phyloP scores from a whole-genome alignment of 2,329 filamentous ascomycete species.

The Fusarium fujikuroi region DNA sequence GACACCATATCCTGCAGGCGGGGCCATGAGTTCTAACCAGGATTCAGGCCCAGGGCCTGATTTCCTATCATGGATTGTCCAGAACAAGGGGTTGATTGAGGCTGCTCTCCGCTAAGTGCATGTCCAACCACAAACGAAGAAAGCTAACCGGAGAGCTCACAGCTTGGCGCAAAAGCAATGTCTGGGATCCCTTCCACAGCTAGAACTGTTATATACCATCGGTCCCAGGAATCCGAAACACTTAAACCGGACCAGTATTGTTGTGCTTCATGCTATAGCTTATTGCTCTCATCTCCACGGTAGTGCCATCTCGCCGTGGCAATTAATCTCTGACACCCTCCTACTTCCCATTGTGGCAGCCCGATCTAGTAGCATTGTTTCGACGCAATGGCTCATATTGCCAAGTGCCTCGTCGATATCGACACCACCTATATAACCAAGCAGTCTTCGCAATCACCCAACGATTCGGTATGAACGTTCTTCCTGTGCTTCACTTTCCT shows the following conservation, averaged over 20 bases:
- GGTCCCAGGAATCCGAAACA: slow-evolving; percentile 45
- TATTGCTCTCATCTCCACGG: slow-evolving; percentile 31
- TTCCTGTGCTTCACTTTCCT: slow-evolving; percentile 12
- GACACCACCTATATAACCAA: slow-evolving; percentile 64
- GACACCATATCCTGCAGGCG: slow-evolving; percentile 29
- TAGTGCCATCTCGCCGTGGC: slow-evolving; percentile 35
- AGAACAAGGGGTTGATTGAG: slow-evolving; percentile 37
- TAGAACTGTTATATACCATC: slow-evolving; percentile 43
- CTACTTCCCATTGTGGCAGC: slow-evolving; percentile 37
- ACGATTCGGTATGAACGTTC: slow-evolving; percentile 55
- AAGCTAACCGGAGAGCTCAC: slow-evolving; percentile 31
- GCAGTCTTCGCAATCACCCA: slow-evolving; percentile 57
- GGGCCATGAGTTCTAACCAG: slow-evolving; percentile 20
- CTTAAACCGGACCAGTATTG: slow-evolving; percentile 35
- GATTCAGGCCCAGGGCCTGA: slow-evolving; percentile 20
- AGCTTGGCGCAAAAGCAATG: slow-evolving; percentile 39
- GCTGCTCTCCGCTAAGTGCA: slow-evolving; percentile 30
- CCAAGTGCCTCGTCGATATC: slow-evolving; percentile 64
- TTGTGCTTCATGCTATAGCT: slow-evolving; percentile 39
- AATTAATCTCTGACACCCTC: slow-evolving; percentile 42
- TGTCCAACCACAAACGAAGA: slow-evolving; percentile 38
- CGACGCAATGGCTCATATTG: slow-evolving; percentile 69
- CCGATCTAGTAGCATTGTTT: slow-evolving; percentile 36
- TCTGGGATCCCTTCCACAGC: slow-evolving; percentile 42
- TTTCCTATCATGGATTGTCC: slow-evolving; percentile 32